Evolutionary conservation across 257 asterid species (phyloP).

Genomic region (Nicotiana knightiana): DNA sequence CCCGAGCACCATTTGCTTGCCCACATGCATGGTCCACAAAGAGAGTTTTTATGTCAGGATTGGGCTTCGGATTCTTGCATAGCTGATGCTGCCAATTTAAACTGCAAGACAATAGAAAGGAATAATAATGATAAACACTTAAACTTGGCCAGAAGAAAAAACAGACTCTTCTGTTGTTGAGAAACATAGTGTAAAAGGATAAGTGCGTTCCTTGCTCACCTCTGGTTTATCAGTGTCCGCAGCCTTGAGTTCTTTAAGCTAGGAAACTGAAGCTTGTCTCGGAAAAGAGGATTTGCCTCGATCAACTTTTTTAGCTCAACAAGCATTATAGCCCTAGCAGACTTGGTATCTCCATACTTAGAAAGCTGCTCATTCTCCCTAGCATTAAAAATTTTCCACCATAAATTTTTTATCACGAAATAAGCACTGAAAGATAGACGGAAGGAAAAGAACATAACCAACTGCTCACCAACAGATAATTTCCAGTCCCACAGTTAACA

Average conservation of each 20-base stretch:
- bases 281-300: constrained; percentile 52
- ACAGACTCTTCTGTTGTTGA: neutral
- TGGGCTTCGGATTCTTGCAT: constrained; percentile 52
- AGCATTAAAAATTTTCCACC: constrained; percentile 8
- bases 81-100: constrained; percentile 68
- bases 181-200: neutral
- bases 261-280: constrained; percentile 60
- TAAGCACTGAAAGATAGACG: constrained; percentile 14
- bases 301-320: constrained; percentile 45
- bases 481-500: neutral
- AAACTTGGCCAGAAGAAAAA: neutral
- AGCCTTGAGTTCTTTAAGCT: constrained; percentile 38
- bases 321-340: constrained; percentile 47
- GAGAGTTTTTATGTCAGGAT: constrained; percentile 54
- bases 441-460: neutral
- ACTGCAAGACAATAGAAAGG: constrained; percentile 25
- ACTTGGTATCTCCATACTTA: constrained; percentile 43
- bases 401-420: neutral
- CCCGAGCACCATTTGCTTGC: constrained; percentile 36
- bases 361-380: constrained; percentile 59
- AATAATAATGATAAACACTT: neutral
- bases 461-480: neutral
- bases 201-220: constrained; percentile 23
- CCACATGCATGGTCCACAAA: constrained; percentile 54
- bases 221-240: constrained; percentile 55